These are phyloP conservation scores for Pogostemon cablin DNA, from an alignment of 257 asterid species.

Conservation along the genomic window DNA sequence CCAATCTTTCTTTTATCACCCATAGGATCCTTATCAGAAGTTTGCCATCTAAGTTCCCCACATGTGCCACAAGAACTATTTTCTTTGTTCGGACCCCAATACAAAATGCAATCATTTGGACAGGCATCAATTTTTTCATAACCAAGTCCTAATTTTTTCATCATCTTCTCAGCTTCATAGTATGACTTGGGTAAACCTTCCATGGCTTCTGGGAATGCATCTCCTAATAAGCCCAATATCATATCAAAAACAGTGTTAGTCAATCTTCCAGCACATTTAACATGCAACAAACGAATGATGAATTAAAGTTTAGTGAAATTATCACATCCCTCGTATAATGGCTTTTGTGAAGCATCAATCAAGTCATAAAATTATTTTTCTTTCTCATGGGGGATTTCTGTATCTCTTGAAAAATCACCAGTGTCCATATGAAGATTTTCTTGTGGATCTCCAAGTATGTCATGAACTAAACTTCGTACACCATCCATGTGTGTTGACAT, in stretches of 20 bases:
- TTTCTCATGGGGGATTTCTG: background rate
- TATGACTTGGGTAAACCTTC: background rate
- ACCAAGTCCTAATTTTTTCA: background rate
- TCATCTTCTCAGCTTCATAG: background rate
- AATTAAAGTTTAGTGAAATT: background rate
- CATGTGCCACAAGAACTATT: background rate
- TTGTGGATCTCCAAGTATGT: background rate
- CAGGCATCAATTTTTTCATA: background rate
- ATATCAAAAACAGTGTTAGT: background rate
- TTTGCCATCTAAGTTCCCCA: background rate
- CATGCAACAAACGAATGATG: background rate
- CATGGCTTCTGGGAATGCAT: slow-evolving; percentile 10
- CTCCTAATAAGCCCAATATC: background rate
- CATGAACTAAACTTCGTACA: background rate
- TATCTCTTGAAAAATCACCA: background rate
- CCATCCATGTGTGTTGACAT: background rate
- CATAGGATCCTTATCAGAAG: background rate
- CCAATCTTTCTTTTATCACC: background rate
- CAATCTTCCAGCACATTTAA: background rate
- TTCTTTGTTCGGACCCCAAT: background rate
- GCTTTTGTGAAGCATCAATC: background rate
- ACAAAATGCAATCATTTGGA: background rate
- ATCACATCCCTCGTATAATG: background rate
- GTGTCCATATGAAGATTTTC: background rate
- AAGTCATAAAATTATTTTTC: background rate